These are phyloP conservation scores for Russula compacta DNA, from an alignment of 768 basidiomycete genomes.

Conservation along the genomic window DNA sequence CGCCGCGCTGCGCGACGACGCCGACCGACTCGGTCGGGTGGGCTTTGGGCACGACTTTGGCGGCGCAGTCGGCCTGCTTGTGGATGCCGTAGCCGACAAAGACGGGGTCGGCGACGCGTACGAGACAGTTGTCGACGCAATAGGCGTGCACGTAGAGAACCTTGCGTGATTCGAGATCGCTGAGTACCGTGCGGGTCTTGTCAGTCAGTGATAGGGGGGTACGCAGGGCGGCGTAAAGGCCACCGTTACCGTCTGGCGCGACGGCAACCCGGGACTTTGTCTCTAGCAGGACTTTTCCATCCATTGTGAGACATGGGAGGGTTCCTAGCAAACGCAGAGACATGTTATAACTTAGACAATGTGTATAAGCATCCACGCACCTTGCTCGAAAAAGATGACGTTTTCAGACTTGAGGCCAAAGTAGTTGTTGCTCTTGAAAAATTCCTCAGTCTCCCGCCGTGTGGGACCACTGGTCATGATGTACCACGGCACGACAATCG, in stretches of 20 bases:
- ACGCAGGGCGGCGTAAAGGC: constrained; percentile 90
- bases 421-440: constrained; percentile 65
- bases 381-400: constrained; percentile 94
- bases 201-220: constrained; percentile 53
- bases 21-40: constrained; percentile 87
- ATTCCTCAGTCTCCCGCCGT: constrained; percentile 72
- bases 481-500: constrained; percentile 88
- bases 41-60: constrained; percentile 92
- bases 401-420: constrained; percentile 78
- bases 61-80: constrained; percentile 83
- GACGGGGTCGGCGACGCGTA: constrained; percentile 92
- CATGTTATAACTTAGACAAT: background rate
- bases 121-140: constrained; percentile 98
- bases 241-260: constrained; percentile 97
- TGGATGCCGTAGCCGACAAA: constrained; percentile 93
- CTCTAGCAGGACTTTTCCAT: constrained; percentile 89
- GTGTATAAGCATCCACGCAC: constrained; percentile 33
- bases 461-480: constrained; percentile 99
- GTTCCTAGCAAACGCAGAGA: constrained; percentile 49
- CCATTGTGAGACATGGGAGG: constrained; percentile 87
- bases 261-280: constrained; percentile 74
- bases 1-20: constrained; percentile 79
- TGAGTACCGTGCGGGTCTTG: constrained; percentile 65
- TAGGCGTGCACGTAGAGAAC: constrained; percentile 90
- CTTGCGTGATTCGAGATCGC: constrained; percentile 67